Evolutionary conservation across 169 alveolate genomes (phyloP).

Genomic region (Eimeria brunetti): DNA sequence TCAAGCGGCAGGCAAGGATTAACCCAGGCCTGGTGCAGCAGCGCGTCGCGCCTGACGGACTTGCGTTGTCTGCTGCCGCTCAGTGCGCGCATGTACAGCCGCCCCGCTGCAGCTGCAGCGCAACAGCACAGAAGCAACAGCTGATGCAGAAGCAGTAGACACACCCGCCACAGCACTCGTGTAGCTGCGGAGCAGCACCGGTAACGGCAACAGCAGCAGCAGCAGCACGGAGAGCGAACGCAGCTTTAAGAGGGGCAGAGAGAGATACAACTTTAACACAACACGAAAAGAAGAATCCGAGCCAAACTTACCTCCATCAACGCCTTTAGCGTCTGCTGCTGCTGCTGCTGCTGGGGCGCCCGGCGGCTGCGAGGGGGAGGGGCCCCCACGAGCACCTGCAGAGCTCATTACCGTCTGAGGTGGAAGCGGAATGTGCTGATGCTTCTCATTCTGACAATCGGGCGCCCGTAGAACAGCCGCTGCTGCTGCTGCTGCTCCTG

Average conservation of each 20-base stretch:
- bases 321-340: slow-evolving; percentile 25
- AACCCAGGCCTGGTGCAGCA: slow-evolving; percentile 62
- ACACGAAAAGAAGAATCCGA: background rate
- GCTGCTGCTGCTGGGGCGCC: slow-evolving; percentile 60
- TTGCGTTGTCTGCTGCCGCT: slow-evolving; percentile 58
- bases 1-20: slow-evolving; percentile 13
- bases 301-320: slow-evolving; percentile 30
- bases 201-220: slow-evolving; percentile 21
- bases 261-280: background rate
- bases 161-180: background rate
- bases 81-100: slow-evolving; percentile 63
- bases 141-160: background rate
- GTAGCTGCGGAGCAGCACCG: background rate
- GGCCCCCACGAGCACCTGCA: slow-evolving; percentile 58
- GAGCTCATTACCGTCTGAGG: slow-evolving; percentile 67
- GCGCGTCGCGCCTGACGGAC: slow-evolving; percentile 51
- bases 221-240: background rate
- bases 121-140: background rate
- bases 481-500: slow-evolving; percentile 60
- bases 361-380: slow-evolving; percentile 62
- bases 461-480: slow-evolving; percentile 24
- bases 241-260: background rate
- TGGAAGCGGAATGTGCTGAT: slow-evolving; percentile 9
- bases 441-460: slow-evolving; percentile 41
- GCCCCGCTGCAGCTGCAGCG: slow-evolving; percentile 51